These are phyloP conservation scores for Porodaedalea pini DNA, from an alignment of 1,284 basidiomycete species.

Conservation along the genomic window DNA sequence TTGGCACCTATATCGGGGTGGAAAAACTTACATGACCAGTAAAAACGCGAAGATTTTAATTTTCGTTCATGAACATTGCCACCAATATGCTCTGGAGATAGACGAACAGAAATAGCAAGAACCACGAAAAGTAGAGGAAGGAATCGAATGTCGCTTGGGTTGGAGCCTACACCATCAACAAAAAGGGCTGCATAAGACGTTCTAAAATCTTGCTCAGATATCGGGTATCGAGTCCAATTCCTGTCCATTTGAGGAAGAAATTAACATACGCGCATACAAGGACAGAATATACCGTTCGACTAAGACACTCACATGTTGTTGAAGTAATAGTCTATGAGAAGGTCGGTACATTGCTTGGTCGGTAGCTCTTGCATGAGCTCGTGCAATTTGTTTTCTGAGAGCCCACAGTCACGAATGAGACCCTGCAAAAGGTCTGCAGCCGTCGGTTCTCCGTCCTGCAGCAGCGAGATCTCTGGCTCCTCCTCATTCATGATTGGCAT, in stretches of 20 bases:
- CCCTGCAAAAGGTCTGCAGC: slow-evolving; percentile 77
- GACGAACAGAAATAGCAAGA: slow-evolving; percentile 82
- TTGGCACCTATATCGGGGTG: background rate
- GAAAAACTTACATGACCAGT: slow-evolving; percentile 81
- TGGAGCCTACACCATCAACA: slow-evolving; percentile 66
- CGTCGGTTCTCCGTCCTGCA: slow-evolving; percentile 58
- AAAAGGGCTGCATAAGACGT: slow-evolving; percentile 78
- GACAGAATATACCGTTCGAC: background rate
- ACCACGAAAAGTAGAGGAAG: slow-evolving; percentile 90
- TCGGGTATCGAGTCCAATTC: slow-evolving; percentile 93
- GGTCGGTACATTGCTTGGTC: slow-evolving; percentile 67
- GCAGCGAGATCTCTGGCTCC: slow-evolving; percentile 32
- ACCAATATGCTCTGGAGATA: slow-evolving; percentile 81
- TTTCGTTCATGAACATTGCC: slow-evolving; percentile 74
- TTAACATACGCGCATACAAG: slow-evolving; percentile 7
- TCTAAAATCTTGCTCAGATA: slow-evolving; percentile 85
- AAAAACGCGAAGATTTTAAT: slow-evolving; percentile 81
- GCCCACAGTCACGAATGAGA: slow-evolving; percentile 86
- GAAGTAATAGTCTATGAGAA: slow-evolving; percentile 76
- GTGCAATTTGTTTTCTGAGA: slow-evolving; percentile 82
- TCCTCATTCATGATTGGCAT: slow-evolving; percentile 25
- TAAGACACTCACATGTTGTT: slow-evolving; percentile 55
- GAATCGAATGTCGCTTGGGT: slow-evolving; percentile 83
- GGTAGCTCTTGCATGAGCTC: slow-evolving; percentile 89
- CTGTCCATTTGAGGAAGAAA: slow-evolving; percentile 40